Base-by-base conservation (phyloP, 768 basidiomycete species). In the Pleurotus pulmonarius region DNA sequence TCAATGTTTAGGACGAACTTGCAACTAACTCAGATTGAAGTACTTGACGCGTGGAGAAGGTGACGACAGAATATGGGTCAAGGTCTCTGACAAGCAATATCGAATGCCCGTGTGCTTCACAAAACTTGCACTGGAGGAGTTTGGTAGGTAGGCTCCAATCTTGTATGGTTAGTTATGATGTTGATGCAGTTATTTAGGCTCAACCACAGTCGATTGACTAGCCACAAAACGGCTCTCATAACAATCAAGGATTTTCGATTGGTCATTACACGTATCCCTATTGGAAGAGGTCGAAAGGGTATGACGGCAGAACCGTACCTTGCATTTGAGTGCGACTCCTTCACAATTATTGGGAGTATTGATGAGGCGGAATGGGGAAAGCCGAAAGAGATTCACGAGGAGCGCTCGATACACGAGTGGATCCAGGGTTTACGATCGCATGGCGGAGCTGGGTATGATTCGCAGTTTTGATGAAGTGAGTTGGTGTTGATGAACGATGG, bases 371-470 rank as follows among this genome's bases (percentile, higher is more conserved):
- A 67, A 34, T 85, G 82, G 62, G 85, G 83, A 1, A 70, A 67
- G 25, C 87, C 87, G 2, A 68, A 69, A 54, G 70, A 76, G 2
- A 62, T 88, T 3, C 76, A 80, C 18, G 64, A 61, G 2, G 63
- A 81, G 43, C 47, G 56, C 4, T 71, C 77, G 25, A 62, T 90
- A 20, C 62, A 61, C 3, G 66, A 70, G 48, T 90, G 87, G 88
- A 69, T 76, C 15, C 63, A 75, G 6, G 86, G 83, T n/a, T 67
- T 88, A 47, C 76, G 74, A 53, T 66, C 75, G 45, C 73, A 76
- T 38, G 86, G 84, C 37, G 83, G 85, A 45, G 82, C 74, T 59
- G 85, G 85, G 87, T 87, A 65, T 68, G 82, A 75, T 44, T 20
- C 25, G 48, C 43, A 18, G 11, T 56, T 57, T 60, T 11, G 6